phyloP scores from a whole-genome alignment of 2,329 filamentous ascomycete species.

The Pseudocercospora vitis region DNA sequence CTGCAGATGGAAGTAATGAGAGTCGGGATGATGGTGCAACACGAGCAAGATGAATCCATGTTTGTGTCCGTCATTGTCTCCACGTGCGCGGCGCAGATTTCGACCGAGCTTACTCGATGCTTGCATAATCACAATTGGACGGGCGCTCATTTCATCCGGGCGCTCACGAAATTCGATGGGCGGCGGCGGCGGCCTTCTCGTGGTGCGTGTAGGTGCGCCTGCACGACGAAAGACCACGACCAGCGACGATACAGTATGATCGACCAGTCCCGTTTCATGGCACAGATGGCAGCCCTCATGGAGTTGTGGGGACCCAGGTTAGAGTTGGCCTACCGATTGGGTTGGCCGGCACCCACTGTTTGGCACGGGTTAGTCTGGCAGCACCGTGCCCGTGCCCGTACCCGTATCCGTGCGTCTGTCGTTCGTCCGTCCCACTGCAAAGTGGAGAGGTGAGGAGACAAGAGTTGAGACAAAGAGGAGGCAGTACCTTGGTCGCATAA shows the following conservation, averaged over 20 bases:
- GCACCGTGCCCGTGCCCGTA: conserved; percentile 1
- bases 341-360: conserved; percentile 6
- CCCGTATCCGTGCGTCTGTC: too few species aligned
- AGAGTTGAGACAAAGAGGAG: conserved; percentile 3
- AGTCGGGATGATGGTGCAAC: conserved; percentile 4
- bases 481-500: neutral
- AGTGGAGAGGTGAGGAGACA: conserved; percentile 1
- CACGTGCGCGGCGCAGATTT: conserved; percentile 6
- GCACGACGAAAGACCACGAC: conserved; percentile 1
- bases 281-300: neutral
- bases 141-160: too few species aligned
- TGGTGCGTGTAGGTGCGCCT: neutral
- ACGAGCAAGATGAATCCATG: conserved; percentile 4
- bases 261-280: neutral
- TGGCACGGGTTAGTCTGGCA: neutral
- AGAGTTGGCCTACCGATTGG: conserved; percentile 3
- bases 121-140: too few species aligned
- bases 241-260: neutral
- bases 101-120: conserved; percentile 5
- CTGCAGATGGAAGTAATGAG: conserved; percentile 3
- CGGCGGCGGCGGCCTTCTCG: too few species aligned
- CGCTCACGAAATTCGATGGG: too few species aligned
- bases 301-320: neutral
- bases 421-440: neutral
- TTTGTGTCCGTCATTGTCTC: neutral